Percentiles rank a stretch among this genome's conserved stretches.
phyloP scores from a whole-genome alignment of 2,329 filamentous ascomycete species.

The Pyrenochaeta sp. region DNA sequence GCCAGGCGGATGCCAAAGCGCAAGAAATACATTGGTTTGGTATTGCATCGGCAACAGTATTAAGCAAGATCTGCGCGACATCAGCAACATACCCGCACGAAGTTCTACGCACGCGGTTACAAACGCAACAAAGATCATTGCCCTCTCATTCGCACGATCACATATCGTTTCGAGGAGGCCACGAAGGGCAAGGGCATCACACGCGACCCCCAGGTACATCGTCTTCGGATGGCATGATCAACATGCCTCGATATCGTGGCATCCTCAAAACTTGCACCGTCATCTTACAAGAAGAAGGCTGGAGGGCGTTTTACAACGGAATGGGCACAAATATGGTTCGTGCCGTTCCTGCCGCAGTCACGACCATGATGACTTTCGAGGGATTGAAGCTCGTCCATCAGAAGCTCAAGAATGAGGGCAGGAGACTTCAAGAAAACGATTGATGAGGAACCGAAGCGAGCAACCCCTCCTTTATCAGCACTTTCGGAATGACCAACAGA shows the following conservation, averaged over 20 bases:
- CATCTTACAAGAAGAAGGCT: conserved; percentile 90
- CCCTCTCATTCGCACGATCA: conserved; percentile 58
- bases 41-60: conserved; percentile 84
- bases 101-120: conserved; percentile 89
- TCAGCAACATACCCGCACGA: conserved; percentile 97
- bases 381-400: conserved; percentile 67
- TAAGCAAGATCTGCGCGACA: conserved; percentile 94
- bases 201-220: conserved; percentile 55
- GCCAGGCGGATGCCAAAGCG: conserved; percentile 66
- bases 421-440: conserved; percentile 30
- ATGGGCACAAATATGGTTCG: conserved; percentile 98
- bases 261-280: conserved; percentile 82
- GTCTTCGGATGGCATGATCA: conserved; percentile 66
- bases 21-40: conserved; percentile 79
- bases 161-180: conserved; percentile 56
- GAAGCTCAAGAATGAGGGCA: conserved; percentile 62
- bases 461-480: background rate
- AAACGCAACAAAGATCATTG: conserved; percentile 84
- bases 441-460: conserved; percentile 6
- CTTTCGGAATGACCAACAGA: conserved; percentile 7
- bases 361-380: conserved; percentile 97
- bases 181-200: conserved; percentile 50
- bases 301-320: conserved; percentile 95
- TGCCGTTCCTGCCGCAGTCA: conserved; percentile 92
- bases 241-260: conserved; percentile 72